A percentile compares a stretch with the other conserved stretches of the same genome.
Conservation (phyloP, 139 green algal genomes). For the Chlamydomonas asymmetrica region DNA sequence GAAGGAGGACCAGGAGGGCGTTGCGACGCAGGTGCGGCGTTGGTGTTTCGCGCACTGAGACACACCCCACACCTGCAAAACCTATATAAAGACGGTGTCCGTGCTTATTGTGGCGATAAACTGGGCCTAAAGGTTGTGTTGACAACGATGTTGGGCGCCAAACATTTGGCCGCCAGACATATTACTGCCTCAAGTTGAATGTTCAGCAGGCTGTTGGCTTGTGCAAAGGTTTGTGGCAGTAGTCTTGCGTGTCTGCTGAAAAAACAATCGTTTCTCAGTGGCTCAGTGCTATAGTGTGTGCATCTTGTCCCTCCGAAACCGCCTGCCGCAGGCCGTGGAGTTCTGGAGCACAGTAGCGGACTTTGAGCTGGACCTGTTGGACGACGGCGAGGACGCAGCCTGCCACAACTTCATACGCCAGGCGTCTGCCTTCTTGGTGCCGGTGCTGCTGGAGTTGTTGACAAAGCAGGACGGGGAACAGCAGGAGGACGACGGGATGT, state of each 20-base stretch:
- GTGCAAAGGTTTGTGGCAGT: no score
- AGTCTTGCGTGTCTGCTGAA: neutral
- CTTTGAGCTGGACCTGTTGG: constrained; percentile 62
- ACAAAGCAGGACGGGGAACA: constrained; percentile 97
- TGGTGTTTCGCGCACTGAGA: neutral
- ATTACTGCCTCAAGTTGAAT: no score
- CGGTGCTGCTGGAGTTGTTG: constrained; percentile 92
- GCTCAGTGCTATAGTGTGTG: no score
- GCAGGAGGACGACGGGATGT: constrained; percentile 81
- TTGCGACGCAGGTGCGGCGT: constrained; percentile 77
- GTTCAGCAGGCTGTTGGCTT: no score
- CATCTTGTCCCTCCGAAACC: no score
- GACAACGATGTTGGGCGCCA: no score
- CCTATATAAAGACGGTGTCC: no score
- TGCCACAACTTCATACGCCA: constrained; percentile 87
- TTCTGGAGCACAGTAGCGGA: constrained; percentile 86
- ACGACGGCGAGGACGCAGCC: constrained; percentile 57
- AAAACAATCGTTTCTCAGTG: constrained; percentile 1
- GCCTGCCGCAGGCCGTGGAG: constrained; percentile 93
- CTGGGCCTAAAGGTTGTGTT: no score
- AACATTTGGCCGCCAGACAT: no score
- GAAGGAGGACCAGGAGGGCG: constrained; percentile 86
- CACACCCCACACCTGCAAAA: no score
- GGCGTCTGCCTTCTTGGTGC: constrained; percentile 81
- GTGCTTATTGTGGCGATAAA: no score